Conservation (phyloP, 2,329 filamentous ascomycete genomes). For the Clonostachys rhizophaga region DNA sequence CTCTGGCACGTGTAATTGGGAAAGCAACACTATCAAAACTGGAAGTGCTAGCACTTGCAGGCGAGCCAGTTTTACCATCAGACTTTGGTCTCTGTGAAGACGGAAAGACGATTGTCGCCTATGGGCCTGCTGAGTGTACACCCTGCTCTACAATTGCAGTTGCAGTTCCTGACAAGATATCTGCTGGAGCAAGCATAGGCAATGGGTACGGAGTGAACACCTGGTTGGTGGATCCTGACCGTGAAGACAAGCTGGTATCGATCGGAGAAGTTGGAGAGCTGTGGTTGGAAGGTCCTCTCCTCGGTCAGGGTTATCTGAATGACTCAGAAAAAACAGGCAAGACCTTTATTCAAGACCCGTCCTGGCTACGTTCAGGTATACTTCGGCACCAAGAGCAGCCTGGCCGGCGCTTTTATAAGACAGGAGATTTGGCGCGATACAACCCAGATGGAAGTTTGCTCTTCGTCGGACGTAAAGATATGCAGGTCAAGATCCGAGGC, state of each 20-base stretch:
- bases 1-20: conserved; percentile 7
- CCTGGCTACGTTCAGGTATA: conserved; percentile 1
- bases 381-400: neutral
- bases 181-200: conserved; percentile 2
- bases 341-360: neutral
- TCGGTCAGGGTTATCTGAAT: conserved; percentile 43
- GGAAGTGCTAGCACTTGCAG: conserved; percentile 5
- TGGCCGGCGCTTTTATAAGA: neutral
- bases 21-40: conserved; percentile 4
- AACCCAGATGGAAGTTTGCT: neutral
- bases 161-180: conserved; percentile 14
- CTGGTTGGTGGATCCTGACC: conserved; percentile 10
- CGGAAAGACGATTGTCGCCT: neutral
- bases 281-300: conserved; percentile 16
- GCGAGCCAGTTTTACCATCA: conserved; percentile 4
- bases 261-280: conserved; percentile 8
- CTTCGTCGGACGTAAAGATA: neutral
- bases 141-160: conserved; percentile 14
- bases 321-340: conserved; percentile 16
- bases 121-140: neutral
- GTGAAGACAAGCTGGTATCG: conserved; percentile 3
- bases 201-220: neutral
- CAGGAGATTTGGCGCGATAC: neutral
- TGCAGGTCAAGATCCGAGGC: neutral
- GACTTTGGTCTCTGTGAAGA: conserved; percentile 8